phyloP scores from a whole-genome alignment of 1,284 basidiomycete genomes.

The Calocybe gambosa region DNA sequence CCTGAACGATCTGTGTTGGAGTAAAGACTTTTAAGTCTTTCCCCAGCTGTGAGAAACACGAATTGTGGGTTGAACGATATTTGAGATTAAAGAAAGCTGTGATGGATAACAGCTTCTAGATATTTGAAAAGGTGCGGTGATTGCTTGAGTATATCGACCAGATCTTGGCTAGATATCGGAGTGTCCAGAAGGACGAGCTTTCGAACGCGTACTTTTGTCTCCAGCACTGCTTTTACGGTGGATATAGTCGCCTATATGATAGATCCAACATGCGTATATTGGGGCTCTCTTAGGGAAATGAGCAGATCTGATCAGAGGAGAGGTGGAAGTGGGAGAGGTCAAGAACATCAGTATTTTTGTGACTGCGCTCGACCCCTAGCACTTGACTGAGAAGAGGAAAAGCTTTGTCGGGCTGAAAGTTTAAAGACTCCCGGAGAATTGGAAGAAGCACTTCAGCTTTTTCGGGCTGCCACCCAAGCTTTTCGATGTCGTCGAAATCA shows the following conservation, averaged over 20 bases:
- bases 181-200: conserved; percentile 7
- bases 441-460: conserved; percentile 6
- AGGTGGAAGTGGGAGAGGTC: conserved; percentile 10
- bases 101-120: conserved; percentile 11
- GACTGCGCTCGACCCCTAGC: not conserved
- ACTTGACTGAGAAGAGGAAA: conserved; percentile 6
- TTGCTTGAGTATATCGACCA: not conserved
- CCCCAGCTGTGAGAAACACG: too few relatives aligned
- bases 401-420: conserved; percentile 4
- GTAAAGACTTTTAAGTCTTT: too few relatives aligned
- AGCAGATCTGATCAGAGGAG: conserved; percentile 8
- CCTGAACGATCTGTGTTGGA: too few relatives aligned
- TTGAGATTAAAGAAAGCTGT: not conserved
- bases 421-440: not conserved
- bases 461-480: conserved; percentile 12
- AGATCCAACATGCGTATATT: conserved; percentile 1
- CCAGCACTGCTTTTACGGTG: conserved; percentile 5
- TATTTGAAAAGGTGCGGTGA: conserved; percentile 7
- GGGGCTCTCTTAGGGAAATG: not conserved
- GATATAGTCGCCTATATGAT: conserved; percentile 7
- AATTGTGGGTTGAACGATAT: too few relatives aligned
- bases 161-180: conserved; percentile 4
- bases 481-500: conserved; percentile 8
- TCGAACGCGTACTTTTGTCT: conserved; percentile 3
- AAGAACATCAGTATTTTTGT: not conserved